Base-by-base conservation (phyloP, 2,329 filamentous ascomycete species). In the Aspergillus sojae region DNA sequence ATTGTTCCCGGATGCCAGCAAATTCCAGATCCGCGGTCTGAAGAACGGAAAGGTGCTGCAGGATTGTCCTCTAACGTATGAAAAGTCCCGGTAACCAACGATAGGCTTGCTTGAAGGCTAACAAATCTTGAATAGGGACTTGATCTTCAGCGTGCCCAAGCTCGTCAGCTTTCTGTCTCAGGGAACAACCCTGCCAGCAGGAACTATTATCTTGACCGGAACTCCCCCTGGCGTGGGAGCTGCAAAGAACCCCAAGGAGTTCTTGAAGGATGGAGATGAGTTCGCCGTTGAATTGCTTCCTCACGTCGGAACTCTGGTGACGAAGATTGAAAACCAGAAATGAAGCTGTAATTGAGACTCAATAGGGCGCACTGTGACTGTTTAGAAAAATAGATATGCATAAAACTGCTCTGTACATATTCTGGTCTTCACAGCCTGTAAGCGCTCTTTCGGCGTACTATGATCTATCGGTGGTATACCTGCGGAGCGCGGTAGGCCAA, bases 41-140 rank as follows among this genome's bases (percentile, higher is more conserved):
- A 77, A 84, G 77, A 86, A 86, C 67, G 84, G 82, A 14, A 77
- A 80, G 34, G 79, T 84, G 14, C 73, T 86, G 70, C 85, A 87
- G 72, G 80, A 82, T 62, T 80, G 78, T 64, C 74, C 74, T 21
- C 67, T 79, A 46, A 78, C 79, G 79, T 82, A 75, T 26, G 74
- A 70, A 57, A n/a, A 21, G 48, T 9, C 28, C 53, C 41, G 4
- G n/a, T 10, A 16, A 14, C 41, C 36, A 9, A 30, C 32, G 30
- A 30, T 19, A 16, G 10, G 32, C 39, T 14, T 19, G 14, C 6
- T 19, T 57, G 4, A 48, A 16, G 39, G 34, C 65, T 72, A 64
- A 71, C 39, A 3, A 9, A 11, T 32, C n/a, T 12, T 11, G 10
- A 21, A 60, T 65, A 86, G 83, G 34, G 84, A 87, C 43, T 74